Evolutionary conservation across 345 rosid genomes (phyloP).

Genomic region (Ricinus communis): DNA sequence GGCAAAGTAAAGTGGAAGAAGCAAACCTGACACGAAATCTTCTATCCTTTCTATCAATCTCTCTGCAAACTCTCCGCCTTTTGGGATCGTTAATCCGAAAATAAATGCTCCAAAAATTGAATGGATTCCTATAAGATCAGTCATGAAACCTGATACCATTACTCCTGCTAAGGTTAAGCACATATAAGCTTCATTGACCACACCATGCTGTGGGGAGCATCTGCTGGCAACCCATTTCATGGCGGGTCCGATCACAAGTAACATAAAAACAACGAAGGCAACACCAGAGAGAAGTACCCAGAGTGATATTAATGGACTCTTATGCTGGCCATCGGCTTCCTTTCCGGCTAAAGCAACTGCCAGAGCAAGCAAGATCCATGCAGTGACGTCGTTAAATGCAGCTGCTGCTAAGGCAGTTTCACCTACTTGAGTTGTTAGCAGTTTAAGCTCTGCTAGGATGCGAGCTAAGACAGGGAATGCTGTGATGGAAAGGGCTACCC

Average conservation of each 20-base stretch:
- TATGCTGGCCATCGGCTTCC: conserved; percentile 43
- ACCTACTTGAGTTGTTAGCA: conserved; percentile 65
- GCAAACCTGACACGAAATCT: conserved; percentile 77
- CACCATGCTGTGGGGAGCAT: conserved; percentile 51
- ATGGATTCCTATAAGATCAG: conserved; percentile 79
- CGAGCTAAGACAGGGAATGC: conserved; percentile 94
- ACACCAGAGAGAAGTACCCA: conserved; percentile 74
- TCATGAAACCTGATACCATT: conserved; percentile 68
- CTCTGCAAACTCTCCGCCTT: conserved; percentile 78
- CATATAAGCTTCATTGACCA: conserved; percentile 65
- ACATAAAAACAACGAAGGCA: conserved; percentile 65
- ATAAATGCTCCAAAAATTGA: conserved; percentile 82
- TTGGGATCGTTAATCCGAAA: conserved; percentile 77
- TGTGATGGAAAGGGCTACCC: conserved; percentile 92
- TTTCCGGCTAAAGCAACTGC: conserved; percentile 77
- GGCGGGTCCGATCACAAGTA: conserved; percentile 58
- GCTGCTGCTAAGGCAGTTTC: conserved; percentile 92
- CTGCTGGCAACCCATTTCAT: conserved; percentile 69
- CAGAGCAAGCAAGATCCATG: conserved; percentile 76
- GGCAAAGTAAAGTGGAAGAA: conserved; percentile 86
- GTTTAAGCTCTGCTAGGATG: conserved; percentile 84
- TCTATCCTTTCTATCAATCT: conserved; percentile 73
- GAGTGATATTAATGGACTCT: conserved; percentile 59
- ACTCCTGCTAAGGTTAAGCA: conserved; percentile 74
- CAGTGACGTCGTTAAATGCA: conserved; percentile 83